Base-by-base conservation (phyloP, 176 grass and related monocot genomes). In the Cymbopogon citratus region DNA sequence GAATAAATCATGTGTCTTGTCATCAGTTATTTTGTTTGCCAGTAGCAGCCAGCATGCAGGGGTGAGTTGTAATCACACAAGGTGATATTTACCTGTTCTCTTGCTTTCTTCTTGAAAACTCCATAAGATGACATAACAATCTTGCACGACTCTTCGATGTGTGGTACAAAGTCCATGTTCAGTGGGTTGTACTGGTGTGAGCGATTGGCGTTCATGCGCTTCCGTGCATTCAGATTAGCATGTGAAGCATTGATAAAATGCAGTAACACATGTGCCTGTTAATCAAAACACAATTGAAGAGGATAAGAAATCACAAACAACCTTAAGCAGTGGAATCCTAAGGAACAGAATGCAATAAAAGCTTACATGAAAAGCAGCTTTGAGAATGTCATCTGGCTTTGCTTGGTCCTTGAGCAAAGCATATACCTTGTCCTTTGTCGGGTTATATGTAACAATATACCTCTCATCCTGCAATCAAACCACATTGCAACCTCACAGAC, bases 321-420 rank as follows among this genome's bases (percentile, higher is more conserved):
- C 31, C 25, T 45, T 21, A 70, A 70, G 19, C 26, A 34, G 41
- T 74, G 61, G 26, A 74, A 82, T 36, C 66, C 41, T 38, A 31
- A 82, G 38, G 7, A 56, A 72, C 28, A 28, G 35, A 69, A 54
- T 52, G 29, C 13, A 64, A 80, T 46, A 51, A 14, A 49, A 74
- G 45, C 92, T 87, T 85, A 99, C 96, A 81, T 99, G 96, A 86
- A 93, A 99, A 80, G 93, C 96, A 62, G 93, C 92, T 91, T 95
- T 99, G 62, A 99, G 77, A 83, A 95, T 91, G 74, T 98, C 96
- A 77, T 98, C 96, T 25, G 91, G 88, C 81, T 93, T 98, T 80
- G 96, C 96, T 88, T 98, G 96, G 66, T 93, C 96, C 90, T 98
- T 98, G 43, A 98, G 89, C 88, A 98, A 84, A 80, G 96, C 90